These are phyloP conservation scores for Fereydounia khargensis DNA, from an alignment of 1,284 basidiomycete species.

Conservation along the genomic window DNA sequence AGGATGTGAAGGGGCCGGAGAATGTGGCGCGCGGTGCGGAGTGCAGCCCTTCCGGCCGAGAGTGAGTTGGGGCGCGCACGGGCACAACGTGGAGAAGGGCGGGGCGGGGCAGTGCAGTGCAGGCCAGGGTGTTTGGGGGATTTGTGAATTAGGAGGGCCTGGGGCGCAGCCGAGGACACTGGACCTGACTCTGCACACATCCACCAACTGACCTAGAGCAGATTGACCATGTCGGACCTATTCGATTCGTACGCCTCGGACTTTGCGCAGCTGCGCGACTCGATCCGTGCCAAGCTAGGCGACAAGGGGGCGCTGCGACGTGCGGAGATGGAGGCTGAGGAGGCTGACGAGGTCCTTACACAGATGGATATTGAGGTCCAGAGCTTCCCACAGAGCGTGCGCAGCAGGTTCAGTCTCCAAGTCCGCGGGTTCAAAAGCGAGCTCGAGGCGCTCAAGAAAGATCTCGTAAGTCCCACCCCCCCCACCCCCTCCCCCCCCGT, in stretches of 20 bases:
- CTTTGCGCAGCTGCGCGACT: constrained; percentile 43
- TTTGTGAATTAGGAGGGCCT: too few relatives aligned
- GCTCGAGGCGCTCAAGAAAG: constrained; percentile 36
- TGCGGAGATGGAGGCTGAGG: constrained; percentile 92
- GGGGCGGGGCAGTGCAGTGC: too few relatives aligned
- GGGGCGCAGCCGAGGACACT: too few relatives aligned
- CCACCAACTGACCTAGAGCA: too few relatives aligned
- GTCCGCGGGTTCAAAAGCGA: constrained; percentile 38
- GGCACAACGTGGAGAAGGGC: too few relatives aligned
- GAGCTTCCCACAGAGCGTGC: constrained; percentile 72
- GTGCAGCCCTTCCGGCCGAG: too few relatives aligned
- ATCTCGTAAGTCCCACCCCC: constrained; percentile 29
- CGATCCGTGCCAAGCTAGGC: constrained; percentile 37
- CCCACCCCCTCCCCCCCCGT: background rate
- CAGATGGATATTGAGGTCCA: constrained; percentile 99
- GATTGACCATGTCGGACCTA: constrained; percentile 55
- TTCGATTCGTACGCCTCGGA: constrained; percentile 55
- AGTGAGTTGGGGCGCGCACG: too few relatives aligned
- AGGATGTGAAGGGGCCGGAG: too few relatives aligned
- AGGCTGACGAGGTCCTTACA: constrained; percentile 89
- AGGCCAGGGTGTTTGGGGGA: too few relatives aligned
- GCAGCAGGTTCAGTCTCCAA: constrained; percentile 38
- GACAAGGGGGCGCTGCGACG: constrained; percentile 73
- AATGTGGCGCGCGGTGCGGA: too few relatives aligned
- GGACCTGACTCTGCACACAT: too few relatives aligned